Percentiles rank a stretch among this genome's conserved stretches.
Conservation (phyloP, 345 rosid genomes). For the Aquilaria malaccensis region DNA sequence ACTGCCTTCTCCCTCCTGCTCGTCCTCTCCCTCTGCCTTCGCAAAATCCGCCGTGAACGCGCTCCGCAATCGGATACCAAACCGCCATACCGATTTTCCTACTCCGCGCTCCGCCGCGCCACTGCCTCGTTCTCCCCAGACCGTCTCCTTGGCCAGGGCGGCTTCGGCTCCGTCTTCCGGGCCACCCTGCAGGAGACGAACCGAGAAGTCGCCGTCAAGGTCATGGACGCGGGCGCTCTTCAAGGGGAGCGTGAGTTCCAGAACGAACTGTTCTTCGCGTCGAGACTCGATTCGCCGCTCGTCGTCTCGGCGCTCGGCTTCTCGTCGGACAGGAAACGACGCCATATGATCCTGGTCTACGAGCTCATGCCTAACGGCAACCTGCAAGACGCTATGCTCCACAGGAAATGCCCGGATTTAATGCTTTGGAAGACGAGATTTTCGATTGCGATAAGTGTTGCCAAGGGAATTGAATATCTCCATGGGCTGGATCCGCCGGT, state of each 20-base stretch:
- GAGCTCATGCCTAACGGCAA: conserved; percentile 84
- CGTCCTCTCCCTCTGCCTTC: conserved; percentile 42
- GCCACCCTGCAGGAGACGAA: conserved; percentile 25
- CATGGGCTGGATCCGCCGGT: conserved; percentile 67
- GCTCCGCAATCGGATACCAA: conserved; percentile 35
- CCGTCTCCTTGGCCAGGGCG: conserved; percentile 62
- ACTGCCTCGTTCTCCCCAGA: conserved; percentile 50
- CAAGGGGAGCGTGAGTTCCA: conserved; percentile 96
- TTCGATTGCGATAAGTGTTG: conserved; percentile 48
- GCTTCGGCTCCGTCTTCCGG: conserved; percentile 81
- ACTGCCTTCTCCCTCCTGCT: conserved; percentile 42
- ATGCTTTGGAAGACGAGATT: conserved; percentile 61
- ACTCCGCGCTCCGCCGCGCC: conserved; percentile 49
- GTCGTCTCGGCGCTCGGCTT: conserved; percentile 72
- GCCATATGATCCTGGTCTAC: conserved; percentile 62
- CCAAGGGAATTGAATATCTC: conserved; percentile 63
- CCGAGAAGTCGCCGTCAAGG: conserved; percentile 64
- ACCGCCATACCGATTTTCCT: conserved; percentile 49
- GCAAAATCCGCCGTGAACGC: conserved; percentile 44
- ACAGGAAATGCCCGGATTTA: conserved; percentile 56
- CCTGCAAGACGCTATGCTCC: conserved; percentile 81
- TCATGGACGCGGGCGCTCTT: conserved; percentile 88
- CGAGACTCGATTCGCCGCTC: conserved; percentile 48
- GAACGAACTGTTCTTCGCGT: conserved; percentile 80
- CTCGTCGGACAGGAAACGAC: conserved; percentile 58